Percentiles rank a stretch among this genome's conserved stretches.
Evolutionary conservation across 257 asterid species (phyloP).

Genomic region (Craterostigma plantagineum): DNA sequence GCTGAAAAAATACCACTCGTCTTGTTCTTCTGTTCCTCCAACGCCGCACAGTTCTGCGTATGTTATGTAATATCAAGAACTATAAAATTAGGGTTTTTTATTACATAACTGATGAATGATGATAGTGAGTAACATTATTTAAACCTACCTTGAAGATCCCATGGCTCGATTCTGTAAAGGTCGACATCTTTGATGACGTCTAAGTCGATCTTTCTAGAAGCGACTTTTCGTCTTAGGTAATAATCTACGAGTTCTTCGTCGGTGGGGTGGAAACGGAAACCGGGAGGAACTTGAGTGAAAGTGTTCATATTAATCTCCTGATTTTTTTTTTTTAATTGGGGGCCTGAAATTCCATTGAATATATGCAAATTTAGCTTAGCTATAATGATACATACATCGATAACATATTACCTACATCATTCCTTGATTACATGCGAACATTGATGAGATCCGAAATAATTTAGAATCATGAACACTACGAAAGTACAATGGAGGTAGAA

Average conservation of each 20-base stretch:
- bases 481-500: too few species aligned
- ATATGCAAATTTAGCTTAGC: constrained; percentile 2
- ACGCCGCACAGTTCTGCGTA: constrained; percentile 43
- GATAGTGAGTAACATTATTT: too few species aligned
- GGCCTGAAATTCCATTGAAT: constrained; percentile 13
- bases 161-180: constrained; percentile 55
- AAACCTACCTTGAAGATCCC: constrained; percentile 59
- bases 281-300: constrained; percentile 51
- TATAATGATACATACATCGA: background rate
- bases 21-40: constrained; percentile 46
- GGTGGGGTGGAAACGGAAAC: constrained; percentile 67
- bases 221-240: constrained; percentile 49
- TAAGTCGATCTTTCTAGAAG: constrained; percentile 26
- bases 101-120: too few species aligned
- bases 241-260: constrained; percentile 81
- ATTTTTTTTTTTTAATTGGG: background rate
- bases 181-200: constrained; percentile 50
- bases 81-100: too few species aligned
- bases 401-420: too few species aligned
- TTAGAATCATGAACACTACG: too few species aligned
- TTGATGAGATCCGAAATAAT: too few species aligned
- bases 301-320: constrained; percentile 26
- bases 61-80: too few species aligned
- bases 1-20: constrained; percentile 72
- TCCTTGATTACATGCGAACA: too few species aligned